Percentiles rank a stretch among this genome's conserved stretches.
Conservation (phyloP, 1,139 yeast species). For the Yamadazyma conglobata region DNA sequence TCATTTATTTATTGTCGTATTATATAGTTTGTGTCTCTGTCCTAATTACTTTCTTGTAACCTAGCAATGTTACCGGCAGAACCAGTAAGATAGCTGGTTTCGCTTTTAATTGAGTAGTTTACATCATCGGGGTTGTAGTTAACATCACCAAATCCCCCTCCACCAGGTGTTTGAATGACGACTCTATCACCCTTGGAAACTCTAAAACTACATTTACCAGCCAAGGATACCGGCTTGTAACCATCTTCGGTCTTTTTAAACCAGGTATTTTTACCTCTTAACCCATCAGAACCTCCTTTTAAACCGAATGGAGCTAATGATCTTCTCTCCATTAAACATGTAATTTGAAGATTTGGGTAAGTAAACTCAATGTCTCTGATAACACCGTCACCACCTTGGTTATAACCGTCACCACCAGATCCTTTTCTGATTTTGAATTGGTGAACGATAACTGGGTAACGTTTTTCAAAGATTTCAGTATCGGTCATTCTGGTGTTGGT, state of each 20-base stretch:
- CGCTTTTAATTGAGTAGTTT: constrained; percentile 25
- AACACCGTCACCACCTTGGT: constrained; percentile 45
- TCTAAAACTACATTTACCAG: constrained; percentile 42
- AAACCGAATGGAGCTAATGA: constrained; percentile 45
- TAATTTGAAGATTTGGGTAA: constrained; percentile 35
- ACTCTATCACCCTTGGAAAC: constrained; percentile 42
- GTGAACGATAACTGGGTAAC: constrained; percentile 45
- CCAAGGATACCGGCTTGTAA: constrained; percentile 30
- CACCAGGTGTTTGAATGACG: constrained; percentile 45
- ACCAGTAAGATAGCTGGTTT: constrained; percentile 27
- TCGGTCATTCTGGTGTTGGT: constrained; percentile 50
- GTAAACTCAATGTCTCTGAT: constrained; percentile 45
- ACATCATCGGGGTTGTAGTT: constrained; percentile 9
- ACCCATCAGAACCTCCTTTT: constrained; percentile 40
- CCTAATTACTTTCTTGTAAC: constrained; percentile 34
- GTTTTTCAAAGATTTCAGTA: constrained; percentile 43
- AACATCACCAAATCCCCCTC: constrained; percentile 44
- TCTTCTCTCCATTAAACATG: constrained; percentile 46
- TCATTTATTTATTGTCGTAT: no score
- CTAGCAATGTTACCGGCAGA: constrained; percentile 33
- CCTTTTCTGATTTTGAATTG: constrained; percentile 37
- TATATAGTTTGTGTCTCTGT: neutral
- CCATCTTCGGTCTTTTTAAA: constrained; percentile 21
- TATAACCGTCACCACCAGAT: constrained; percentile 44
- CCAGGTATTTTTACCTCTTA: constrained; percentile 42